These are phyloP conservation scores for Colletotrichum spaethianum DNA, from an alignment of 2,329 filamentous ascomycete species.

Conservation along the genomic window DNA sequence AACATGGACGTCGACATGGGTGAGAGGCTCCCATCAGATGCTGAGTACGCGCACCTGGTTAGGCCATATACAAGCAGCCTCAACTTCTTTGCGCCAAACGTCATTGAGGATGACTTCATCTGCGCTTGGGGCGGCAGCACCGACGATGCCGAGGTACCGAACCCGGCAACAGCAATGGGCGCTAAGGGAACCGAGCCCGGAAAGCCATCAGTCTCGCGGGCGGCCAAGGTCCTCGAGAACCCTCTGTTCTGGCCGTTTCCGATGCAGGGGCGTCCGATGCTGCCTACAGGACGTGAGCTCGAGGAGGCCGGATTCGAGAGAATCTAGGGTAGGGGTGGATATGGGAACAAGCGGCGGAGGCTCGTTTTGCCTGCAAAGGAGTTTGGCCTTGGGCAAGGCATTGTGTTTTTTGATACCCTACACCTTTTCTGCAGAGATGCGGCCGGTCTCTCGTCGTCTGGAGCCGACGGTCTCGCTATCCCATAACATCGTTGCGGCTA, in stretches of 20 bases:
- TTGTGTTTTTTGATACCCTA: constrained; percentile 40
- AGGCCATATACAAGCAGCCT: constrained; percentile 66
- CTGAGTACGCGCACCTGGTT: constrained; percentile 58
- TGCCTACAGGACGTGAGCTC: constrained; percentile 62
- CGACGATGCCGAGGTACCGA: constrained; percentile 25
- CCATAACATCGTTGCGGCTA: not conserved
- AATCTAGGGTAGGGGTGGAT: constrained; percentile 45
- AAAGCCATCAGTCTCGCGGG: constrained; percentile 41
- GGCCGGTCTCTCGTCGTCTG: not conserved
- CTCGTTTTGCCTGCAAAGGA: constrained; percentile 21
- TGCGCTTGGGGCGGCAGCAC: constrained; percentile 59
- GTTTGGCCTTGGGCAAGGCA: constrained; percentile 34
- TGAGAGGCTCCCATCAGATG: constrained; percentile 46
- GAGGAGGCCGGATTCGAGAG: constrained; percentile 67
- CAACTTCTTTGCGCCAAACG: constrained; percentile 70
- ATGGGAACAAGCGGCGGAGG: constrained; percentile 3
- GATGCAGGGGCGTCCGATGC: constrained; percentile 70
- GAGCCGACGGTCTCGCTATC: not conserved
- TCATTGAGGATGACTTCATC: constrained; percentile 63
- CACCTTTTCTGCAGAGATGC: constrained; percentile 19
- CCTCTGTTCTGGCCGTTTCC: constrained; percentile 74
- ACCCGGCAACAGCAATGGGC: constrained; percentile 21
- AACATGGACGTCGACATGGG: constrained; percentile 66
- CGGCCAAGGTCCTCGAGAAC: constrained; percentile 61
- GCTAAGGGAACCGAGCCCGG: constrained; percentile 24